phyloP scores from a whole-genome alignment of 75 land plant species.

The Selaginella moellendorffii region DNA sequence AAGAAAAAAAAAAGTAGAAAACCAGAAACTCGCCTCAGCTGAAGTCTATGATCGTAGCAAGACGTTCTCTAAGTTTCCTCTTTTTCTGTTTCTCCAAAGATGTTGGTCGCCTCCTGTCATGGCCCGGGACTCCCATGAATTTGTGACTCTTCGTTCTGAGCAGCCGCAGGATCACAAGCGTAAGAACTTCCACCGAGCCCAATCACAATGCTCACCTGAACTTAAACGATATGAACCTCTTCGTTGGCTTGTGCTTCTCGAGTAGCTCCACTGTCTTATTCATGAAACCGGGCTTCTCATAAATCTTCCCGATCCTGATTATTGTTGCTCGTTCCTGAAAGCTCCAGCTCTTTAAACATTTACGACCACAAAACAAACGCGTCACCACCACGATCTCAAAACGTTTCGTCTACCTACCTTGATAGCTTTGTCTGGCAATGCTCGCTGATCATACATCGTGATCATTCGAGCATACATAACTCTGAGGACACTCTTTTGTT shows the following conservation, averaged over 20 bases:
- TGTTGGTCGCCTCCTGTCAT: too few relatives aligned
- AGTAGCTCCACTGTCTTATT: background rate
- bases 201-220: too few relatives aligned
- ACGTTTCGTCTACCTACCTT: constrained; percentile 39
- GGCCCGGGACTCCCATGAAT: too few relatives aligned
- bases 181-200: too few relatives aligned
- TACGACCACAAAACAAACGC: background rate
- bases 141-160: too few relatives aligned
- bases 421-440: constrained; percentile 62
- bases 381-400: background rate
- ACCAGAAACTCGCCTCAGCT: too few relatives aligned
- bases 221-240: too few relatives aligned
- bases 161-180: too few relatives aligned
- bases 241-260: background rate
- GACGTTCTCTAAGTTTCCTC: too few relatives aligned
- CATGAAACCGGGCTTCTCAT: background rate
- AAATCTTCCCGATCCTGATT: background rate
- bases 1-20: too few relatives aligned
- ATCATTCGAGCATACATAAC: constrained; percentile 54
- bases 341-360: background rate
- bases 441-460: constrained; percentile 42
- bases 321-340: background rate
- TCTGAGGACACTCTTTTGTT: constrained; percentile 50
- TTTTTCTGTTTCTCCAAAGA: too few relatives aligned
- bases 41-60: too few relatives aligned